These are phyloP conservation scores for Plantago major DNA, from an alignment of 257 asterid genomes.

Conservation along the genomic window DNA sequence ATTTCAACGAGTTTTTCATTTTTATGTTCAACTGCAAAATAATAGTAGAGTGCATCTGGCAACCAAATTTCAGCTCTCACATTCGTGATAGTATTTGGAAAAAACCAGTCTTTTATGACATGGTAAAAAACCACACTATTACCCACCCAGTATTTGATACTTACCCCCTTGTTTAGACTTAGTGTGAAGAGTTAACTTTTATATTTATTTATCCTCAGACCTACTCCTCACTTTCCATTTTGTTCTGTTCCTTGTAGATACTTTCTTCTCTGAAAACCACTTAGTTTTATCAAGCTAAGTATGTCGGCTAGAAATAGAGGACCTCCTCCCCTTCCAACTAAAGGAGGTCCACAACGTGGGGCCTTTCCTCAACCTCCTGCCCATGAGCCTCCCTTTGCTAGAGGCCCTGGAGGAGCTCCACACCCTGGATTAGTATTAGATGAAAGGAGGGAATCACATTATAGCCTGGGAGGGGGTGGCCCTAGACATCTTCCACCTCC, in stretches of 20 bases:
- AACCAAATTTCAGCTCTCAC: too few species aligned
- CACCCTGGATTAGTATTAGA: constrained; percentile 63
- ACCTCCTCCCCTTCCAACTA: constrained; percentile 47
- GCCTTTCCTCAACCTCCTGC: constrained; percentile 43
- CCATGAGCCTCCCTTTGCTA: constrained; percentile 49
- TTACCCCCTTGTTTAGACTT: too few species aligned
- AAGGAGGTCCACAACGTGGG: constrained; percentile 58
- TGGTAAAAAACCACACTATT: too few species aligned
- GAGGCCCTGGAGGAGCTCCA: constrained; percentile 43
- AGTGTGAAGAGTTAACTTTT: too few species aligned
- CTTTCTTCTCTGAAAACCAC: neutral
- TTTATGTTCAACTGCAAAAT: too few species aligned
- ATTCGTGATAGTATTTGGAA: too few species aligned
- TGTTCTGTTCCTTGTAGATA: neutral
- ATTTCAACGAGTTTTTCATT: too few species aligned
- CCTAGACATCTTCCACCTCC: constrained; percentile 69
- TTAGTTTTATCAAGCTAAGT: neutral
- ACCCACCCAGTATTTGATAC: too few species aligned
- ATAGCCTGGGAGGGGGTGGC: constrained; percentile 54
- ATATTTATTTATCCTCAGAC: too few species aligned
- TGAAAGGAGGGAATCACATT: constrained; percentile 70
- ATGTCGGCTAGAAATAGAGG: constrained; percentile 88
- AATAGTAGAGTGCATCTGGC: too few species aligned
- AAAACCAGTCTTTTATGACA: too few species aligned
- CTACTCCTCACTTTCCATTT: too few species aligned